Percentiles rank a stretch among this genome's conserved stretches.
phyloP scores from a whole-genome alignment of 2,329 filamentous ascomycete species.

The Lachnum nothofagi region DNA sequence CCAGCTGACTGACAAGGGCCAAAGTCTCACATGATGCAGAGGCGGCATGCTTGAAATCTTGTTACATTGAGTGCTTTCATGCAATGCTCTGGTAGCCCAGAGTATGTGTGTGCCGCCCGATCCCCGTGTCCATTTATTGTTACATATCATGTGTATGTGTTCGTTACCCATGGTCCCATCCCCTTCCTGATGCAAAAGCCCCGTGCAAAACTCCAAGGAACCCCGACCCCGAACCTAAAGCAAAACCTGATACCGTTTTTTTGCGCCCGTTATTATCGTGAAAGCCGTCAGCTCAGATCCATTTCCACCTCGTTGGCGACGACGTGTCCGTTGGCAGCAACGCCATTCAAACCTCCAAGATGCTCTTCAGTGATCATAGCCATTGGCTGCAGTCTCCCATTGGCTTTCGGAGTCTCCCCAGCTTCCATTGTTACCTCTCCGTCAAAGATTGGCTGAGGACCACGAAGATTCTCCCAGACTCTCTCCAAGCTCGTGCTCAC shows the following conservation, averaged over 20 bases:
- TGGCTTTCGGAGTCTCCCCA: slow-evolving; percentile 37
- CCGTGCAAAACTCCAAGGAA: neutral
- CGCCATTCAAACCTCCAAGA: slow-evolving; percentile 7
- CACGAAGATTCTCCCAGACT: slow-evolving; percentile 53
- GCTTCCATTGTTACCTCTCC: slow-evolving; percentile 47
- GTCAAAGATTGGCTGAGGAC: slow-evolving; percentile 54
- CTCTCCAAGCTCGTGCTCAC: slow-evolving; percentile 53
- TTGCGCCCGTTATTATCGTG: neutral
- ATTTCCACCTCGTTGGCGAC: slow-evolving; percentile 36
- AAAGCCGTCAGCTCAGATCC: slow-evolving; percentile 38
- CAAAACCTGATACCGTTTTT: slow-evolving; percentile 8
- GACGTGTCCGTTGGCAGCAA: slow-evolving; percentile 8
- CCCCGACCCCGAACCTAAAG: slow-evolving; percentile 4
- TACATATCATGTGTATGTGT: slow-evolving; percentile 12
- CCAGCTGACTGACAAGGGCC: neutral
- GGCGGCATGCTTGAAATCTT: neutral
- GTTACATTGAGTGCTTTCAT: neutral
- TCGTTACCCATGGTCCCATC: slow-evolving; percentile 5
- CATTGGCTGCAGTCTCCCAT: slow-evolving; percentile 12
- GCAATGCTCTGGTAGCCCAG: neutral
- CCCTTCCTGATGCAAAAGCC: slow-evolving; percentile 10
- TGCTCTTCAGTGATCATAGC: slow-evolving; percentile 7
- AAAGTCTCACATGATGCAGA: neutral
- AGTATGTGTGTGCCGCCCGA: neutral
- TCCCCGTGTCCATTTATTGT: slow-evolving; percentile 1